These are phyloP conservation scores for Spatholobus suberectus DNA, from an alignment of 306 rosid genomes.

Conservation along the genomic window DNA sequence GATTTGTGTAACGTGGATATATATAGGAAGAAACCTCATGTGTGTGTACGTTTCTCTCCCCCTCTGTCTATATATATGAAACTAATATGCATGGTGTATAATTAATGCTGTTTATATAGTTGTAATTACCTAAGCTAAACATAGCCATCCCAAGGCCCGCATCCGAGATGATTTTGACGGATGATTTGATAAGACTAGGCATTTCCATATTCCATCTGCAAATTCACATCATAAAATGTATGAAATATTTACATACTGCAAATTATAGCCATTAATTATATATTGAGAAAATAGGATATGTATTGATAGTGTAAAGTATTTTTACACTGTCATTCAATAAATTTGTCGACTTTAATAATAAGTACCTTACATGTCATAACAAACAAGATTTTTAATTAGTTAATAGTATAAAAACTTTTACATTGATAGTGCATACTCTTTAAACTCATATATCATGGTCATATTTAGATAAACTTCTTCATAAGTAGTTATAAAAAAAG, in stretches of 20 bases:
- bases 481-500: no score
- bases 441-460: no score
- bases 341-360: no score
- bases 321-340: no score
- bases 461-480: no score
- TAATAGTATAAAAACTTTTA: no score
- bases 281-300: no score
- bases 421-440: no score
- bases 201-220: conserved; percentile 81
- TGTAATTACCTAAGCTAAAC: conserved; percentile 86
- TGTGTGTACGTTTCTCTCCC: neutral
- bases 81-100: neutral
- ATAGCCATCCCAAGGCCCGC: conserved; percentile 99
- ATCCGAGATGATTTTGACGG: conserved; percentile 84
- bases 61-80: neutral
- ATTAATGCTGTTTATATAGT: neutral
- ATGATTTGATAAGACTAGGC: conserved; percentile 82
- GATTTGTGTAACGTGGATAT: conserved; percentile 3
- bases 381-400: no score
- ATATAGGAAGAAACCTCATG: conserved; percentile 4
- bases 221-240: conserved; percentile 28
- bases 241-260: neutral
- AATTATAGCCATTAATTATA: neutral
- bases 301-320: no score
- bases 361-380: no score